Evolutionary conservation across 352 stramenopile species (phyloP), one percentile per base, ranked within the genome.

Genomic region (Pythium insidiosum): DNA sequence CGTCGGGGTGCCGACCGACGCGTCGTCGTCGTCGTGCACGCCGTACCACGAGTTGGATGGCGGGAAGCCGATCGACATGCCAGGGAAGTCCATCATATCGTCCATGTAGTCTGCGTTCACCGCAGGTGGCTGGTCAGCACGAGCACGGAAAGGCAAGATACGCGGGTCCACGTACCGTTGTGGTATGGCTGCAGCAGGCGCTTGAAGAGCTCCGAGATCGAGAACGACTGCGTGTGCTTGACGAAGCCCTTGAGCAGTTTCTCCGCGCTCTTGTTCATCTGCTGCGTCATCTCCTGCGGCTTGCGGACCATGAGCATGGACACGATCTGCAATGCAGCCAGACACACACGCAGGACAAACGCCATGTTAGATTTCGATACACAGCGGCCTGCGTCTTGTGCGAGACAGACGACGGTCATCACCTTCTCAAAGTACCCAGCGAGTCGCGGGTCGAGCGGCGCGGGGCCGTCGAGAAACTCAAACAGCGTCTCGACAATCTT

Each of bases 371-470:
- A n/a, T n/a, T n/a, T n/a, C n/a, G n/a, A n/a, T n/a, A n/a, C n/a
- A n/a, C n/a, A n/a, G n/a, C n/a, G n/a, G n/a, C n/a, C 64, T n/a
- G n/a, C n/a, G n/a, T n/a, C n/a, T n/a, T n/a, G n/a, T n/a, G n/a
- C n/a, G n/a, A n/a, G n/a, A n/a, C n/a, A n/a, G n/a, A n/a, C n/a
- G n/a, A n/a, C n/a, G n/a, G n/a, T n/a, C n/a, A n/a, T n/a, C 9
- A 33, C 28, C 28, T 98, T 98, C 48, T 99, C 95, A 76, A 98
- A 97, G 72, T 99, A 99, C 25, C 95, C 95, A 0, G 94, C 91
- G 7, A 97, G 70, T 30, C 95, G 89, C 38, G 95, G 73, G 60
- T 98, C 94, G 20, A 98, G 58, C n/a, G 69, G 41, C 22, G 61
- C 42, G 15, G 73, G 64, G 39, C 93, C 61, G 55, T 89, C 77